Conservation (phyloP, 2,329 filamentous ascomycete genomes). For the Fusarium redolens region DNA sequence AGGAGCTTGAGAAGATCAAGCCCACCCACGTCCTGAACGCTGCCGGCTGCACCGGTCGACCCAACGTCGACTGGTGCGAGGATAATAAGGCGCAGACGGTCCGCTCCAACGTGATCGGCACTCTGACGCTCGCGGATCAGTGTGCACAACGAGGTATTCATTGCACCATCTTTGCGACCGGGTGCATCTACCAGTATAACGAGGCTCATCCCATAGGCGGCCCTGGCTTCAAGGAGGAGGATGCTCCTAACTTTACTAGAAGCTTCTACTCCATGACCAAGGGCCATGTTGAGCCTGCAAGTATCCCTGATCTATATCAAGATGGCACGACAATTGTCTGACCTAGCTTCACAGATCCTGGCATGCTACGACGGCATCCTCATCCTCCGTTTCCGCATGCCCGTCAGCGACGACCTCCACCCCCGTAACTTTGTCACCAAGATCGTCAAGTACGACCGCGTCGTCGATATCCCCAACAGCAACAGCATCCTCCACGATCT, state of each 20-base stretch:
- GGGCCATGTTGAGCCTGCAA: conserved; percentile 63
- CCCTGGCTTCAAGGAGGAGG: conserved; percentile 69
- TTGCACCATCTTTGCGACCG: conserved; percentile 74
- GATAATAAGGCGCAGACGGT: conserved; percentile 75
- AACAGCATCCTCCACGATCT: conserved; percentile 74
- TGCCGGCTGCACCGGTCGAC: conserved; percentile 69
- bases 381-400: conserved; percentile 75
- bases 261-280: conserved; percentile 69
- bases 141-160: conserved; percentile 70
- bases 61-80: conserved; percentile 52
- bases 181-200: conserved; percentile 75
- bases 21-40: conserved; percentile 76
- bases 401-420: conserved; percentile 74
- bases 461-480: conserved; percentile 76
- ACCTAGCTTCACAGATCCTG: conserved; percentile 59
- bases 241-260: conserved; percentile 72
- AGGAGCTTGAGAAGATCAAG: conserved; percentile 67
- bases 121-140: conserved; percentile 70
- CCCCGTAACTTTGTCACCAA: conserved; percentile 76
- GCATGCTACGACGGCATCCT: conserved; percentile 71
- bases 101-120: conserved; percentile 74
- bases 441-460: conserved; percentile 71
- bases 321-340: no score
- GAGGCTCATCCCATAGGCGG: conserved; percentile 67
- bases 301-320: background rate